Evolutionary conservation across 257 asterid genomes (phyloP), one percentile per base, ranked within the genome.

Genomic region (Cinchona pubescens): DNA sequence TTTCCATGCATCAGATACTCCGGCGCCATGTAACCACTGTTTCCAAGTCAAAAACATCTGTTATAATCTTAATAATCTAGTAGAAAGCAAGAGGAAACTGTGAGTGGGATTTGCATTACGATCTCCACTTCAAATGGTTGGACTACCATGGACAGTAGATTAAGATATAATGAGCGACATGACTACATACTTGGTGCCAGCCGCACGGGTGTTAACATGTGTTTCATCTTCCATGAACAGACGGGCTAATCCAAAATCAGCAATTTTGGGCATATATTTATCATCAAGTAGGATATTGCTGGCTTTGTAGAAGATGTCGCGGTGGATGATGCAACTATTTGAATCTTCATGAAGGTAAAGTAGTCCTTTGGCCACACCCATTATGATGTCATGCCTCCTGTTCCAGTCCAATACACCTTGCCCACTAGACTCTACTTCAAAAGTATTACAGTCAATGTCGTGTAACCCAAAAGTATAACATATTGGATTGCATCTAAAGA

Each of bases 21-120:
- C 1, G 98, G 99, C 29, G 99, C 99, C 99, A 92, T 89, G 85
- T 95, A 92, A 75, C 99, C 99, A 72, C 99, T 95, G 87, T 80
- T 77, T 80, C 72, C 78, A 80, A 79, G 82, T 72, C 48, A 76
- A 78, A 40, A 46, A 30, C 34, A 8, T 66, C 42, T 61, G 70
- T 23, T 19, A 46, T 18, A 32, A 67, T n/a, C 37, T 16, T 16
- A 38, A 30, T 15, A 59, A 64, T 42, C 68, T 8, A 51, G 16
- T 21, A 34, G 56, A 38, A 78, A 63, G 67, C 14, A 49, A 40
- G n/a, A 51, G 34, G 51, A 48, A 34, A 38, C 51, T 38, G 30
- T 55, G 30, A 27, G 32, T 21, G 38, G 48, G 35, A 56, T 11
- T 42, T 35, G 29, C 29, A 70, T 15, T 1, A 72, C 15, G n/a